Conservation (phyloP, 208 protist genomes). For the Willaertia magna region DNA sequence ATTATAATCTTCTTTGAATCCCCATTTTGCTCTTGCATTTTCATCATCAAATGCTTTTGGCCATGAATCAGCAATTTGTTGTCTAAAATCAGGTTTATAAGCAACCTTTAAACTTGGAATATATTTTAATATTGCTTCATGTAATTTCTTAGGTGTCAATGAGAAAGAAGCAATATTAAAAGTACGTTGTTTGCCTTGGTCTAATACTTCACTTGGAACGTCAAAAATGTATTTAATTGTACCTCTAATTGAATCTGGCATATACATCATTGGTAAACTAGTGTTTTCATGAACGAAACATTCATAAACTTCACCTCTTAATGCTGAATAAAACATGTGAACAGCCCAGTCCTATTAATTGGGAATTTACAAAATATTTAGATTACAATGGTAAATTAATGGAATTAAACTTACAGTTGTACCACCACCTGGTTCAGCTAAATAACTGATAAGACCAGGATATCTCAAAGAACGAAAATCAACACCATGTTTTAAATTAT, state of each 20-base stretch:
- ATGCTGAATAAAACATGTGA: conserved; percentile 58
- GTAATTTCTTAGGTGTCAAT: conserved; percentile 53
- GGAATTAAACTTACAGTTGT: not conserved
- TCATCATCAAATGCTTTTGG: conserved; percentile 57
- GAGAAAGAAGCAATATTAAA: conserved; percentile 62
- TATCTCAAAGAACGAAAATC: conserved; percentile 72
- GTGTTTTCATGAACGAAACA: conserved; percentile 51
- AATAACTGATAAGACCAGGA: conserved; percentile 59
- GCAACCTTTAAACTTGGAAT: conserved; percentile 42
- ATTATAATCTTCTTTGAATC: conserved; percentile 38
- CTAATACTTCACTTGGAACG: conserved; percentile 30
- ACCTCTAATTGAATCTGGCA: conserved; percentile 51
- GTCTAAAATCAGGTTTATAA: conserved; percentile 51
- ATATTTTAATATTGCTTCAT: conserved; percentile 38
- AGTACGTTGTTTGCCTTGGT: conserved; percentile 19
- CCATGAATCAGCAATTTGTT: conserved; percentile 63
- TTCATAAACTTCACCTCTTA: conserved; percentile 40
- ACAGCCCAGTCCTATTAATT: conserved; percentile 51
- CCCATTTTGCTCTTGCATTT: conserved; percentile 52
- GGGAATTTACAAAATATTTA: not conserved
- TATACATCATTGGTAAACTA: conserved; percentile 68
- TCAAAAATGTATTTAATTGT: conserved; percentile 46
- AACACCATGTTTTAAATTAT: conserved; percentile 47
- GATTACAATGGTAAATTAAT: not conserved
- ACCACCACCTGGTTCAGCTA: conserved; percentile 36